Evolutionary conservation across 139 green algal species (phyloP), one percentile per base, ranked within the genome.

Genomic region (Limnomonas spitsbergensis): DNA sequence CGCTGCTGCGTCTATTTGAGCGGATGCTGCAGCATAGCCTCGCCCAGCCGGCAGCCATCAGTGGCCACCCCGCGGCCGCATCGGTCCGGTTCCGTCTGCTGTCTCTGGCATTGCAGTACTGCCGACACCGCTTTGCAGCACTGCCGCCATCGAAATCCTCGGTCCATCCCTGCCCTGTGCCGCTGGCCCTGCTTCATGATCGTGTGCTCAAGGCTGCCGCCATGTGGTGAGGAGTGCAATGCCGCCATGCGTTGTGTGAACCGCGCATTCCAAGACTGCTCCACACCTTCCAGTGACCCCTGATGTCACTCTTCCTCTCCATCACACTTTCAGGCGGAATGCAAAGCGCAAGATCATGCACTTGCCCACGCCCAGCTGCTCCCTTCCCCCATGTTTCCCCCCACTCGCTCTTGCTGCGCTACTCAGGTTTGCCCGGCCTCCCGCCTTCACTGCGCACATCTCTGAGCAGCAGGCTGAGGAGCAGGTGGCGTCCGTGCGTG

Each of bases 51-150:
- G 39, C 75, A 27, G n/a, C 29, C 0, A 84, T 95, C 39, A 83
- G 80, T 38, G 81, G 70, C 27, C 90, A 94, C 82, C 88, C 91
- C 38, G 85, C 90, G 35, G 86, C 91, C 27, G 76, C 52, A 1
- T 84, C 81, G 2, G 56, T 89, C 1, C 80, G 79, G 52, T 93
- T 92, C 81, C 86, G 88, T 35, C 85, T 94, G 56, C 76, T 92
- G 69, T 76, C 37, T 38, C 83, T 93, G 37, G 82, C 78, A 20
- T 78, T 94, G 69, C 42, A 67, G 14, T 86, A 84, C 73, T 71
- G 76, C 9, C 29, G 29, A 20, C 7, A 37, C 27, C 26, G 61
- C 61, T 72, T 72, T 20, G 61, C 27, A 24, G 61, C 27, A 39
- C 29, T 34, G 61, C 29, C 7, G 61, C 29, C 29, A 20, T 34